These are phyloP conservation scores for Saccharomycopsis sp. DNA, from an alignment of 805 yeast genomes.

Conservation along the genomic window DNA sequence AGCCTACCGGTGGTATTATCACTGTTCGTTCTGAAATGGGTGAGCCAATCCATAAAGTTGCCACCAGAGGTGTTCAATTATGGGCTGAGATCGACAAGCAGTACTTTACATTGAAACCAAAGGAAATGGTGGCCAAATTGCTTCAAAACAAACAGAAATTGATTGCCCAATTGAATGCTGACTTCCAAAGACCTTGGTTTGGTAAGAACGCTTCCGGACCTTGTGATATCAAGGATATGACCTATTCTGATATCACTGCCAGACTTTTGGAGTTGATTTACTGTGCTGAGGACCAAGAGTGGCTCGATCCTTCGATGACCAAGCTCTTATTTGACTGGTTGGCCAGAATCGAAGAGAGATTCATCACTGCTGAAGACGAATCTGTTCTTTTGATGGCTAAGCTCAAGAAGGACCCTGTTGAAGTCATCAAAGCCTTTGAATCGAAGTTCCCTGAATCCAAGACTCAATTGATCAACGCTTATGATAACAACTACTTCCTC, in stretches of 20 bases:
- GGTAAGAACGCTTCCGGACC: slow-evolving; percentile 70
- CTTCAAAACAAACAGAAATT: slow-evolving; percentile 80
- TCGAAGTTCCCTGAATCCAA: slow-evolving; percentile 66
- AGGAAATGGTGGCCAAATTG: slow-evolving; percentile 75
- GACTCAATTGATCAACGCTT: slow-evolving; percentile 83
- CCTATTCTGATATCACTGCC: slow-evolving; percentile 83
- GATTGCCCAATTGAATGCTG: slow-evolving; percentile 79
- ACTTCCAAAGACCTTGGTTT: slow-evolving; percentile 98
- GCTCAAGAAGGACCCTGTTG: slow-evolving; percentile 63
- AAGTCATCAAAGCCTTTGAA: slow-evolving; percentile 53
- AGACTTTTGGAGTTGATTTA: slow-evolving; percentile 86
- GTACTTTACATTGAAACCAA: slow-evolving; percentile 84
- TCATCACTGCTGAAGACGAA: slow-evolving; percentile 48
- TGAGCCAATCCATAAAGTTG: slow-evolving; percentile 97
- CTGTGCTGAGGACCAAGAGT: slow-evolving; percentile 62
- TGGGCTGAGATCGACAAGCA: slow-evolving; percentile 98
- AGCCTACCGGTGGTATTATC: slow-evolving; percentile 93
- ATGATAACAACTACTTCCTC: slow-evolving; percentile 91
- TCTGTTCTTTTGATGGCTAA: slow-evolving; percentile 72
- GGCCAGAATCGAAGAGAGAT: slow-evolving; percentile 96
- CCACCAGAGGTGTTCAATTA: slow-evolving; percentile 93
- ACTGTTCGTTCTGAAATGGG: slow-evolving; percentile 99
- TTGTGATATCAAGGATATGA: slow-evolving; percentile 92
- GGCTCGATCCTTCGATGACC: slow-evolving; percentile 86
- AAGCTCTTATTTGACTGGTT: slow-evolving; percentile 80